Base-by-base conservation (phyloP, 805 yeast genomes). In the Zygosaccharomyces lentus region DNA sequence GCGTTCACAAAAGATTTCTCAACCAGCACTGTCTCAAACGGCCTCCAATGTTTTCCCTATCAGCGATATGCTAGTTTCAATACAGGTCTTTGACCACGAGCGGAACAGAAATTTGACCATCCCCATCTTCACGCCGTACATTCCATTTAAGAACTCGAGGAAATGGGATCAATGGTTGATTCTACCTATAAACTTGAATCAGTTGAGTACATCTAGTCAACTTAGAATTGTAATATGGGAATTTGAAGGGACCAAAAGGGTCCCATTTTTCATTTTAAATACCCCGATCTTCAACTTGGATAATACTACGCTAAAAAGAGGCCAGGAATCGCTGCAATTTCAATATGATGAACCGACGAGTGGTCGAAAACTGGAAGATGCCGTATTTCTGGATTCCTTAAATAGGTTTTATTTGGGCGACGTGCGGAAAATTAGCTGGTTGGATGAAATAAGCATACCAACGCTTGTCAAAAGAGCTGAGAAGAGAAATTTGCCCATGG, bases 81-180 rank as follows among this genome's bases (percentile, higher is more conserved):
- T 67, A 0, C 77, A 74, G 48, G 68, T 78, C 0, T 55, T 57
- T 36, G 66, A 65, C 49, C 64, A 61, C 25, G 68, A 74, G 19
- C 70, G 73, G 16, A 70, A 69, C 7, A 67, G 74, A 48, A 75
- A 78, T 1, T 45, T 78, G 19, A 73, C 81, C 0, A 59, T 72
- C 3, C 80, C 82, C 0, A 68, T 76, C 1, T 67, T 71, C 6
- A 74, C 82, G 0, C 64, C 77, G 1, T 77, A 76, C 51, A 71
- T 72, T 25, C 70, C 78, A 2, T 75, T 76, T 51, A 69, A 70
- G 47, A 57, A 54, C 25, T 46, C 65, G 26, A 76, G 75, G 58
- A 75, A 61, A 39, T 87, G 93, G 90, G 76, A 83, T 54, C 79
- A 80, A 49, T 83, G 88, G 84, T 64, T 87, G 16, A 74, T 76